Evolutionary conservation across 2,329 filamentous ascomycete genomes (phyloP), one percentile per base, ranked within the genome.

Genomic region (Fusarium lateritium): DNA sequence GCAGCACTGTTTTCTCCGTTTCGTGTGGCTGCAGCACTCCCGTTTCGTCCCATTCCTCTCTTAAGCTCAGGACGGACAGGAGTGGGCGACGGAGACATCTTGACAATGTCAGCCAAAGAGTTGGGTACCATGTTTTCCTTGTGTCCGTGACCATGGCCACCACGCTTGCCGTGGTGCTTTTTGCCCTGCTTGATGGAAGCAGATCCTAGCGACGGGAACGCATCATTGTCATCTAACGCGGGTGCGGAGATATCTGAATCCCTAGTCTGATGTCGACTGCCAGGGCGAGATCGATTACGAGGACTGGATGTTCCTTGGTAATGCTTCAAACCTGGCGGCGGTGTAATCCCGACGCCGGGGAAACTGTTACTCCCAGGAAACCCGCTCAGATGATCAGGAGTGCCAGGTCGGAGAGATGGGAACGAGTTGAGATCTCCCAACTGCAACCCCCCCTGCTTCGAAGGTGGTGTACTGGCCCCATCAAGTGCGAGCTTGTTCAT

Each of bases 141-240:
- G 73, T 88, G 87, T 9, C 82, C 82, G 74, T 91, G 91, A 13
- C 91, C 91, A 76, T 97, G 93, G 1, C 92, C 92, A 46, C 93
- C 93, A 60, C 94, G 89, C 80, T 97, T 98, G 36, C 94, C 94
- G 77, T 97, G 94, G 76, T 97, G 93, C 76, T 97, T 97, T 82
- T 98, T 98, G 56, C 88, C 90, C 53, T 89, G 89, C 78, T 96
- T 96, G 26, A 86, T 83, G 21, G 87, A 87, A 51, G 88, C 92
- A 36, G 94, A 93, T 7, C 94, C 93, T 4, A 99, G 86, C 10
- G 92, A 93, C 9, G 96, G 96, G 75, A 99, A 99, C 0, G 95
- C 96, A 75, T 99, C 96, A 21, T 93, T 95, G 75, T 99, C 96
- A 76, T 98, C 94, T 24, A 97, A 90, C 21, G 93, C 89, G 31